Evolutionary conservation across 441 rosid genomes (phyloP), one percentile per base, ranked within the genome.

Genomic region (Aleurites moluccanus): DNA sequence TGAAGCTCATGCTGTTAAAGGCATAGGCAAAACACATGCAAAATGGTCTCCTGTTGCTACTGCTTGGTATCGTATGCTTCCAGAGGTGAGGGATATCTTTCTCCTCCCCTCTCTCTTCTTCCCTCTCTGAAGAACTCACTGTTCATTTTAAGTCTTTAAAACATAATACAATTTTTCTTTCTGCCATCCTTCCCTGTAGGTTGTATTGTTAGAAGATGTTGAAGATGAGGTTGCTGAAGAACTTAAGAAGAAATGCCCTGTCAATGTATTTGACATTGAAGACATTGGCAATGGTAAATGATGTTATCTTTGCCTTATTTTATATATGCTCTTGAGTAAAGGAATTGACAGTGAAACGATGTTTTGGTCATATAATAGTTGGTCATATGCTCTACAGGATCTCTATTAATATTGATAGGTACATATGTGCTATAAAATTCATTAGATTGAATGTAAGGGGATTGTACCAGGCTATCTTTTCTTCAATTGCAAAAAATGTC

Each of bases 11-110:
- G 99, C 98, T 3, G 93, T 92, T 77, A 96, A 96, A 79, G 99
- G 99, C 52, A 67, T 88, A 33, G 98, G 99, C 44, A 93, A 88
- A 87, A 92, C 97, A 63, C 99, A 93, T 83, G 98, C 98, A 49
- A 93, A 93, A 77, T 93, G 99, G 99, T 96, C 97, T 8, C 98
- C 98, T 23, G 99, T 96, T 55, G 98, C 89, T 57, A 90, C 99
- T 76, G 91, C 97, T 77, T 96, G 97, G 97, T 96, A 96, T 77
- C 83, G 91, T 79, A 90, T 96, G 99, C 92, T 89, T 82, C 97
- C 99, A 56, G 99, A 96, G 92, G 98, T 91, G 77, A 80, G 78
- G 66, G 42, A 73, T 42, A 68, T 78, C 50, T 59, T 74, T 62
- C 25, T 33, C 62, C 40, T 6, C 8, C 40, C 6, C 6, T 6